A percentile compares a stretch with the other conserved stretches of the same genome.
Evolutionary conservation across 1,139 yeast species (phyloP).

Genomic region (Taphrina populina): DNA sequence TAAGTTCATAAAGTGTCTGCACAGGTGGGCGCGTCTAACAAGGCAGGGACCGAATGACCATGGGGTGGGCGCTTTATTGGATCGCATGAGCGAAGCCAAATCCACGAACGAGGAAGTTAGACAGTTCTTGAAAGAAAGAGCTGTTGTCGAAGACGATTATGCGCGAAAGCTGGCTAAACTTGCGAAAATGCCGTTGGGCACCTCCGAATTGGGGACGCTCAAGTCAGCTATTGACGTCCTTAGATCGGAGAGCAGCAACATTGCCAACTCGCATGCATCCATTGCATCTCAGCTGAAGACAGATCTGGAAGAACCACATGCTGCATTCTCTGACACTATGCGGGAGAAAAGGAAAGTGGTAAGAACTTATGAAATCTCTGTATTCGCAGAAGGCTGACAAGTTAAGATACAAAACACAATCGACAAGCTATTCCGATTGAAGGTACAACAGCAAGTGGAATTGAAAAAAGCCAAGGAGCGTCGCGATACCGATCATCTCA

Average conservation of each 20-base stretch:
- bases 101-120: conserved; percentile 52
- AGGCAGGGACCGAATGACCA: conserved; percentile 37
- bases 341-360: conserved; percentile 52
- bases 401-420: conserved; percentile 41
- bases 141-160: conserved; percentile 71
- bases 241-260: conserved; percentile 55
- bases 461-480: conserved; percentile 49
- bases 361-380: not conserved
- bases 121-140: conserved; percentile 50
- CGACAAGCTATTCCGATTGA: conserved; percentile 50
- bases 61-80: conserved; percentile 48
- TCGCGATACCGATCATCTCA: conserved; percentile 61
- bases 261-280: conserved; percentile 52
- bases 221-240: conserved; percentile 62
- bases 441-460: conserved; percentile 46
- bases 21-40: not conserved
- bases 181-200: conserved; percentile 56
- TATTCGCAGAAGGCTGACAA: not conserved
- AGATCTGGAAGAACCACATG: conserved; percentile 51
- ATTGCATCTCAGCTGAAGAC: conserved; percentile 51
- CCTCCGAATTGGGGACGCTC: conserved; percentile 60
- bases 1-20: conserved; percentile 3
- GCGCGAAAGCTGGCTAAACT: conserved; percentile 52
- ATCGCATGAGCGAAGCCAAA: conserved; percentile 59
- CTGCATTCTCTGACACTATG: conserved; percentile 49